These are phyloP conservation scores for Perilla frutescens DNA, from an alignment of 257 asterid genomes.

Conservation along the genomic window DNA sequence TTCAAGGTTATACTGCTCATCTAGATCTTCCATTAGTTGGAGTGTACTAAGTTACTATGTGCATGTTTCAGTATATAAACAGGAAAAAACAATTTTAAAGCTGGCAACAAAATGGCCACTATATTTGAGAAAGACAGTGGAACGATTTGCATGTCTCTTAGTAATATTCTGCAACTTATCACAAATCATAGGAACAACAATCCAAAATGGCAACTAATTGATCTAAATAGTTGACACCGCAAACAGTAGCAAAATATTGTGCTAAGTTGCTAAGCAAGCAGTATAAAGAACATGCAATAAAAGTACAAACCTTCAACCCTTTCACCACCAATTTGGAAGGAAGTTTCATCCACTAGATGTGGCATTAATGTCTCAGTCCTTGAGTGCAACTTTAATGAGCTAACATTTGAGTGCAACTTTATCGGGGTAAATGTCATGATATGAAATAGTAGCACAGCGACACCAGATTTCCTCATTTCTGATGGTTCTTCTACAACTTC, in stretches of 20 bases:
- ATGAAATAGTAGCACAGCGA: constrained; percentile 67
- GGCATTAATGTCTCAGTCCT: constrained; percentile 56
- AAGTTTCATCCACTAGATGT: constrained; percentile 59
- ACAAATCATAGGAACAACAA: not conserved
- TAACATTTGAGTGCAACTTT: no score
- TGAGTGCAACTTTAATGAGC: constrained; percentile 76
- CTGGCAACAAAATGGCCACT: not conserved
- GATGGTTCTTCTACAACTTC: constrained; percentile 79
- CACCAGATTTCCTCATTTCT: constrained; percentile 64
- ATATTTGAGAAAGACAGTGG: not conserved
- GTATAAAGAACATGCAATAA: constrained; percentile 8
- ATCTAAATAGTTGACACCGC: constrained; percentile 10
- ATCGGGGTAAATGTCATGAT: constrained; percentile 57
- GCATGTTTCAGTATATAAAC: constrained; percentile 17
- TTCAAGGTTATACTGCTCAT: constrained; percentile 16
- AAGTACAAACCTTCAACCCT: constrained; percentile 59
- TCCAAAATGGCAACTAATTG: constrained; percentile 1
- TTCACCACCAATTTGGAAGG: constrained; percentile 53
- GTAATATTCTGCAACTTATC: not conserved
- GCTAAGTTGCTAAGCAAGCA: constrained; percentile 3
- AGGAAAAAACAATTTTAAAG: not conserved
- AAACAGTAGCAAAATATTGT: not conserved
- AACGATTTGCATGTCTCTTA: not conserved
- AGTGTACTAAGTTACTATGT: not conserved
- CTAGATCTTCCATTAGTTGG: constrained; percentile 10